Evolutionary conservation across 768 basidiomycete species (phyloP).

Genomic region (Trametes cinnabarina): DNA sequence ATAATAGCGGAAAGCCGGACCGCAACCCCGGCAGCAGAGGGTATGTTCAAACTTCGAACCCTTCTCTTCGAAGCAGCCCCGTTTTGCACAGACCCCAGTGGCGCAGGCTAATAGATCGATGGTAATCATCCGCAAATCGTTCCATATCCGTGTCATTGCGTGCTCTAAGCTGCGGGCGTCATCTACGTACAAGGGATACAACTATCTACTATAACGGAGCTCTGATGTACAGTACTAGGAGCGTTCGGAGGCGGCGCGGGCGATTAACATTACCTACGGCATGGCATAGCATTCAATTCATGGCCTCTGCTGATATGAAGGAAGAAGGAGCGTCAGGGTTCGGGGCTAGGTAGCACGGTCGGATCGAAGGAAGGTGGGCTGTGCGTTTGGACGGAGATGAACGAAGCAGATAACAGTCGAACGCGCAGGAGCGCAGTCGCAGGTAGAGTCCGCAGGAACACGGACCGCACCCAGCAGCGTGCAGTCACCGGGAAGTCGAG

Average conservation of each 20-base stretch:
- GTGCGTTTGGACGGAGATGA: constrained; percentile 8
- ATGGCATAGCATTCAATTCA: neutral
- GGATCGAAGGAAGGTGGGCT: neutral
- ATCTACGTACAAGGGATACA: constrained; percentile 9
- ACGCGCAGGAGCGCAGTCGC: neutral
- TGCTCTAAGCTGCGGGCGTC: neutral
- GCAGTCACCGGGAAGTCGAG: constrained; percentile 19
- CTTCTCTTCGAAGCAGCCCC: neutral
- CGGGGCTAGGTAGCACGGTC: constrained; percentile 5
- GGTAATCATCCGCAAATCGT: neutral
- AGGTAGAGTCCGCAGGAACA: neutral
- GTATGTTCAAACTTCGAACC: constrained; percentile 2
- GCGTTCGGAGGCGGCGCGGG: neutral
- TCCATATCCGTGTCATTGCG: constrained; percentile 2
- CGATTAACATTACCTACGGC: constrained; percentile 12
- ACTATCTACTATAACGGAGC: constrained; percentile 6
- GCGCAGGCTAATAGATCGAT: neutral
- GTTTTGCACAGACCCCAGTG: neutral
- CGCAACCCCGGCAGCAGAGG: no score
- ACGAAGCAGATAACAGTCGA: neutral
- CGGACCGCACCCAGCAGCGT: neutral
- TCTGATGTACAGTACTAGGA: neutral
- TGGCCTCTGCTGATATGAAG: neutral
- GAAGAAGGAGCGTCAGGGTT: constrained; percentile 12
- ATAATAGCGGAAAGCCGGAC: no score